Conservation (phyloP, 192 early-diverging fungal genomes). For the Backusella mclennaniae region DNA sequence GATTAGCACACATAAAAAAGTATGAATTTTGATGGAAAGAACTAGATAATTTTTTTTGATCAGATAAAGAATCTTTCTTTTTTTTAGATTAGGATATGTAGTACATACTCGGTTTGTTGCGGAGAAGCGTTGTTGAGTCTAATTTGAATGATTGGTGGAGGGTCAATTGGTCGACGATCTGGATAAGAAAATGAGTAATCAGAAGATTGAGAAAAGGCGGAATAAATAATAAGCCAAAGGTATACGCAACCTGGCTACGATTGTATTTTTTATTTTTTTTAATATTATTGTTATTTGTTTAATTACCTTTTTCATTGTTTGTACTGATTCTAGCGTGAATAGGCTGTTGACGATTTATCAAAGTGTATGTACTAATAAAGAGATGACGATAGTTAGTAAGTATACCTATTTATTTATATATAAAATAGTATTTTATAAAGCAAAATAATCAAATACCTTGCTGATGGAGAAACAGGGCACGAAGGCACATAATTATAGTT, state of each 20-base stretch:
- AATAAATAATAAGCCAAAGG: not conserved
- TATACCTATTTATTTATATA: not conserved
- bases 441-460: not conserved
- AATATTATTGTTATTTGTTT: not conserved
- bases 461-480: not conserved
- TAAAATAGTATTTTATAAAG: not conserved
- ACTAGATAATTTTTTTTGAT: constrained; percentile 6
- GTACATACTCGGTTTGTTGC: constrained; percentile 12
- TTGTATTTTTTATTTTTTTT: not conserved
- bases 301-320: constrained; percentile 16
- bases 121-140: constrained; percentile 6
- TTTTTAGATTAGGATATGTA: constrained; percentile 1
- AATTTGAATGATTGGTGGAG: constrained; percentile 26
- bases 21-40: constrained; percentile 75
- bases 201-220: not conserved
- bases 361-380: not conserved
- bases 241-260: not conserved
- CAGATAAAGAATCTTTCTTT: not conserved
- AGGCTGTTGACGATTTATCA: constrained; percentile 19
- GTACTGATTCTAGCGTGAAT: constrained; percentile 11
- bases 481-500: constrained; percentile 6
- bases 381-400: not conserved
- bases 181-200: not conserved
- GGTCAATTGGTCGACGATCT: constrained; percentile 26
- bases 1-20: constrained; percentile 90